Conservation (phyloP, 768 basidiomycete species). For the Thelephora aurantiotincta region DNA sequence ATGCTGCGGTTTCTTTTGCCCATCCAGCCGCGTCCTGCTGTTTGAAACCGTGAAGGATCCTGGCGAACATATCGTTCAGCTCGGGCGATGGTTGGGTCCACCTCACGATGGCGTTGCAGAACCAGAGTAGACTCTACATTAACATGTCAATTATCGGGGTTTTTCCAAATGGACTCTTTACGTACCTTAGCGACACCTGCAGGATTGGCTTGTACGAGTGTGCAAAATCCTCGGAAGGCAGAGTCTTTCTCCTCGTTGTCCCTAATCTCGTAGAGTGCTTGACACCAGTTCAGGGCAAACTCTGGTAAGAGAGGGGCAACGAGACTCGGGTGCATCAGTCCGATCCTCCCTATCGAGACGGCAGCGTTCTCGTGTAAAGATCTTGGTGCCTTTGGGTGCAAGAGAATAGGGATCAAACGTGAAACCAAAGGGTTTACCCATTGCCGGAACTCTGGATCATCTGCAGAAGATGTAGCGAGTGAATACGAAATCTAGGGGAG, state of each 20-base stretch:
- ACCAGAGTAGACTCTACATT: conserved; percentile 79
- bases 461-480: conserved; percentile 18
- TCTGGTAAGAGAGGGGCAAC: conserved; percentile 83
- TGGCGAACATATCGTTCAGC: conserved; percentile 88
- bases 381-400: conserved; percentile 86
- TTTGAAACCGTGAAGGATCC: conserved; percentile 82
- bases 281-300: conserved; percentile 95
- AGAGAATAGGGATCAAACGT: conserved; percentile 82
- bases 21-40: conserved; percentile 76
- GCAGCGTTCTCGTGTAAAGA: conserved; percentile 96
- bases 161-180: background rate
- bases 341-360: conserved; percentile 93
- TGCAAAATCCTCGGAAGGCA: conserved; percentile 94
- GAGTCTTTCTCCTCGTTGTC: conserved; percentile 99
- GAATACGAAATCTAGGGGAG: conserved; percentile 4
- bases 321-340: conserved; percentile 77
- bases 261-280: conserved; percentile 92
- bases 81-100: conserved; percentile 90
- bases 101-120: conserved; percentile 94
- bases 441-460: conserved; percentile 80
- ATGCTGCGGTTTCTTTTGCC: conserved; percentile 67
- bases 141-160: conserved; percentile 9
- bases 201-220: conserved; percentile 89
- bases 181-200: conserved; percentile 83
- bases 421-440: conserved; percentile 83